Evolutionary conservation across 371 early-diverging fungal genomes (phyloP), one percentile per base, ranked within the genome.

Genomic region (Mucor lusitanicus): DNA sequence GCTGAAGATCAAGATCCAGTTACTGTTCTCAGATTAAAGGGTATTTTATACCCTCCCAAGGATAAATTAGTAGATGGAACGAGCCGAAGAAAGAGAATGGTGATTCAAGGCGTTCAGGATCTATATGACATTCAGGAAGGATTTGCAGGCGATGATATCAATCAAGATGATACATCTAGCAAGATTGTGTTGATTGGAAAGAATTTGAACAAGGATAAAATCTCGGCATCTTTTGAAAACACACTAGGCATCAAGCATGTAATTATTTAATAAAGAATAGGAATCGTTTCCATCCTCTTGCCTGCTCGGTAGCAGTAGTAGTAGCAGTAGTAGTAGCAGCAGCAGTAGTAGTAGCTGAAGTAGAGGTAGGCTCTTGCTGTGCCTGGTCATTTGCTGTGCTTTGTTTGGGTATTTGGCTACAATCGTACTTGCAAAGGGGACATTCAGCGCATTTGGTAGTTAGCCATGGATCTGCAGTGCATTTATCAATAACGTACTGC

Each of bases 61-160:
- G 69, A 73, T 50, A 65, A 63, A 25, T 2, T 59, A 27, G 25
- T 19, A 12, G 28, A 57, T 4, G 7, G 44, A 12, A 53, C 50
- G 1, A 81, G 72, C 30, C 63, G 61, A 37, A 70, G 61, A 9
- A 77, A 75, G 19, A 84, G 88, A 19, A 71, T 85, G 39, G 85
- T 93, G 2, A 88, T 96, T 28, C 97, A 97, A 74, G 96, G 93
- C 33, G 98, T 97, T 8, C 92, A 94, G 66, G 97, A 97, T 63
- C 74, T 96, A 53, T 97, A 95, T 72, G 97, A 97, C 73, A 87
- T 91, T 42, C 92, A 94, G 65, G 81, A 83, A 64, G 82, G 82
- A 7, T 79, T 75, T 37, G 74, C 77, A 19, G 86, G 85, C 3
- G 81, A 84, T 2, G 81, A 67, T 8, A 56, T 17, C 2, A 74